Percentiles rank a stretch among this genome's conserved stretches.
Evolutionary conservation across 768 basidiomycete species (phyloP).

Genomic region (Boletus subcaerulescens): DNA sequence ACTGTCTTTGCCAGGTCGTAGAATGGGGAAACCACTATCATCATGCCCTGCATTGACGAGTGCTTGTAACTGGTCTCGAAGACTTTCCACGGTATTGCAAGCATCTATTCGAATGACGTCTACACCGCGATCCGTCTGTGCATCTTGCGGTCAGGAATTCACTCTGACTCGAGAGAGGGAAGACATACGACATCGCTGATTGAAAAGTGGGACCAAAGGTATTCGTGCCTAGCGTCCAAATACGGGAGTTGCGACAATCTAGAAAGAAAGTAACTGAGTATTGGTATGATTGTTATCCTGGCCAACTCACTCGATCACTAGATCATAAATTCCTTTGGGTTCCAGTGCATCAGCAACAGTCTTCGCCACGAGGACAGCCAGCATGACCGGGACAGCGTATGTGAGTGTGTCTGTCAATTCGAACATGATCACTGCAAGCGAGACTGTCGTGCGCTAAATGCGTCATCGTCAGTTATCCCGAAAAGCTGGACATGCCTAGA

Average conservation of each 20-base stretch:
- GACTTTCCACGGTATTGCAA: slow-evolving; percentile 71
- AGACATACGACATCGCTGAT: slow-evolving; percentile 74
- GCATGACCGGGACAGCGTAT: slow-evolving; percentile 89
- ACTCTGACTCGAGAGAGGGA: background rate
- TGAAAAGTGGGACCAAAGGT: slow-evolving; percentile 77
- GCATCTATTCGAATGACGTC: slow-evolving; percentile 71
- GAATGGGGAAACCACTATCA: slow-evolving; percentile 85
- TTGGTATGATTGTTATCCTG: background rate
- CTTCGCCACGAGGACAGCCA: slow-evolving; percentile 68
- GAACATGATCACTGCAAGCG: slow-evolving; percentile 94
- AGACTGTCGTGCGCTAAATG: slow-evolving; percentile 78
- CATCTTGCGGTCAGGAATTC: background rate
- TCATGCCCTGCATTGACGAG: slow-evolving; percentile 60
- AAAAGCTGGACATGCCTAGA: background rate
- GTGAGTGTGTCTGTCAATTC: slow-evolving; percentile 92
- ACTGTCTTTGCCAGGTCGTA: slow-evolving; percentile 46
- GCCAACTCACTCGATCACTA: slow-evolving; percentile 72
- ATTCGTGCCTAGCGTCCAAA: slow-evolving; percentile 86
- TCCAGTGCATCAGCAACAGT: slow-evolving; percentile 34
- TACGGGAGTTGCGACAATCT: slow-evolving; percentile 86
- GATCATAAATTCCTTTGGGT: slow-evolving; percentile 94
- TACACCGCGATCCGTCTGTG: slow-evolving; percentile 62
- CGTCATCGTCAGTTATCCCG: slow-evolving; percentile 6
- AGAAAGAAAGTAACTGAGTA: background rate
- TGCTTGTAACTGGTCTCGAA: slow-evolving; percentile 66